Base-by-base conservation (phyloP, 768 basidiomycete species). In the Trametes cinnabarina region DNA sequence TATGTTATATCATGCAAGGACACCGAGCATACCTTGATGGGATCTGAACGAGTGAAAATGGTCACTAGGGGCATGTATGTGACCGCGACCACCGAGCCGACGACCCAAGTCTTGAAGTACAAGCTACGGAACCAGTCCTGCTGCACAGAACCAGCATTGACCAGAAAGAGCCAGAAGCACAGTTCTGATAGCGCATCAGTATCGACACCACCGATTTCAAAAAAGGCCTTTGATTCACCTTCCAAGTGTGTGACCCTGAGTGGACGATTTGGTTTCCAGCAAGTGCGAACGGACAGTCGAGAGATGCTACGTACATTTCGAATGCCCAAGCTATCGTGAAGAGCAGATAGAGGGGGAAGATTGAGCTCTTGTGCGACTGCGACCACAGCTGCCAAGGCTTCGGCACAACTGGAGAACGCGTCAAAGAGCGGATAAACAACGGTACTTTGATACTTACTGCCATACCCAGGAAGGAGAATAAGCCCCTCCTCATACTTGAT, bases 81-180 rank as follows among this genome's bases (percentile, higher is more conserved):
- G 4, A 90, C 55, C 0, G 87, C 86, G 11, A 82, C 37, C 15
- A 73, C 43, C 8, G 90, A 89, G 11, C 91, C 90, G 23, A 79
- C 60, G 15, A 80, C 71, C 92, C 91, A 93, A 3, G 75, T 74
- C 69, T 81, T 88, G 77, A 91, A 93, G 65, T 91, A 90, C 19
- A 74, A 60, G 65, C 83, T 90, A 17, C 76, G 73, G 74, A 93
- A 92, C 91, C 91, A 94, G 64, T 89, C 80, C 65, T 82, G 85
- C 60, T 87, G 82, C 1, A 71, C 70, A 0, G 84, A 77, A 19
- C 80, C 76, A 0, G 87, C 76, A 55, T 88, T 88, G 47, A 92
- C 76, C 35, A 94, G 81, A 74, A 90, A 94, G 12, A 92, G 73
- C 91, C 92, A 93, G 69, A 94, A 94, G 65, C 89, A 93, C 0